phyloP scores from a whole-genome alignment of 768 basidiomycete genomes.

The Hirschioporus abietinus region DNA sequence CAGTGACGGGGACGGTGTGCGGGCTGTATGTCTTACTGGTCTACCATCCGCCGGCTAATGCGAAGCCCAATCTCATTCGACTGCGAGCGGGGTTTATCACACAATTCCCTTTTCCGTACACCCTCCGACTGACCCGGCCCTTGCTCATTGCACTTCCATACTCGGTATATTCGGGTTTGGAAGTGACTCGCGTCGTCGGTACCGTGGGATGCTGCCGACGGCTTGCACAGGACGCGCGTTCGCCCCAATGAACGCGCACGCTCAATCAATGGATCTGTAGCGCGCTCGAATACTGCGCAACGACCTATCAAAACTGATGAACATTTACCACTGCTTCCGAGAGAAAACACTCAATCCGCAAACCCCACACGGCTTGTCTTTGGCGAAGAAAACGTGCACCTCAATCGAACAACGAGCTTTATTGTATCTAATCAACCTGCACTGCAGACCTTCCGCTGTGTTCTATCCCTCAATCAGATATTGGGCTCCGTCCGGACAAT shows the following conservation, averaged over 20 bases:
- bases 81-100: neutral
- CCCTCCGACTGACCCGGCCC: neutral
- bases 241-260: neutral
- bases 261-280: too few relatives aligned
- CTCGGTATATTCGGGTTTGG: neutral
- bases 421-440: neutral
- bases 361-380: neutral
- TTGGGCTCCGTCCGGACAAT: too few relatives aligned
- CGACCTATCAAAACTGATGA: neutral
- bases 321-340: neutral
- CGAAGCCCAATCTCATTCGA: neutral
- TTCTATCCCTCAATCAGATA: too few relatives aligned
- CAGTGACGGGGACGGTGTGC: neutral
- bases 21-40: neutral
- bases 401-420: too few relatives aligned
- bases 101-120: neutral
- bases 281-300: neutral
- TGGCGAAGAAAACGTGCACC: neutral
- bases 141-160: neutral
- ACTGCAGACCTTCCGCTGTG: too few relatives aligned
- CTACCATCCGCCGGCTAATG: neutral
- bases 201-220: neutral
- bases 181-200: neutral
- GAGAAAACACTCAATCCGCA: neutral
- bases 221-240: neutral